A percentile compares a stretch with the other conserved stretches of the same genome.
Conservation (phyloP, 345 rosid genomes). For the Euphorbia pulcherrima region DNA sequence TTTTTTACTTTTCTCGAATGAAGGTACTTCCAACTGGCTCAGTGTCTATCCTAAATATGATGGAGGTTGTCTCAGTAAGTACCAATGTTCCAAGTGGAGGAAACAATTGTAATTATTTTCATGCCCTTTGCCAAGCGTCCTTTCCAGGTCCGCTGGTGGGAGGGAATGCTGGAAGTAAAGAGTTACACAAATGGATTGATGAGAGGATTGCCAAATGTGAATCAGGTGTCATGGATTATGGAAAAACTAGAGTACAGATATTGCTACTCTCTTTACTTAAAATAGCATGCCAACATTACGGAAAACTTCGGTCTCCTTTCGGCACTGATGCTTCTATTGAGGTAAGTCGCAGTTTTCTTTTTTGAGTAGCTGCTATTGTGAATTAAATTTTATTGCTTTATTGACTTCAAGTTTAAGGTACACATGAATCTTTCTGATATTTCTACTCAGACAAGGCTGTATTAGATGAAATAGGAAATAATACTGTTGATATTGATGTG, state of each 20-base stretch:
- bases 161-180: constrained; percentile 84
- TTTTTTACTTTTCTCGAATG: constrained; percentile 7
- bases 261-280: constrained; percentile 83
- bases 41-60: constrained; percentile 63
- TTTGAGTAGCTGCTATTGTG: neutral
- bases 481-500: neutral
- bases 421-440: neutral
- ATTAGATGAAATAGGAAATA: constrained; percentile 1
- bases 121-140: constrained; percentile 62
- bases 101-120: constrained; percentile 53
- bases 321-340: constrained; percentile 56
- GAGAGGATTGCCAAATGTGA: constrained; percentile 68
- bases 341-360: constrained; percentile 37
- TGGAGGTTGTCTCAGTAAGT: constrained; percentile 58
- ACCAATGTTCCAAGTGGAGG: constrained; percentile 39
- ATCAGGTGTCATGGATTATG: constrained; percentile 48
- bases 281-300: constrained; percentile 90
- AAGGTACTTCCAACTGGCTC: constrained; percentile 58
- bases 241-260: constrained; percentile 54
- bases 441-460: no score
- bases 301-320: constrained; percentile 92
- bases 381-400: neutral
- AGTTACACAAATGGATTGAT: constrained; percentile 92
- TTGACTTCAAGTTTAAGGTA: no score
- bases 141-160: constrained; percentile 96